These are phyloP conservation scores for Leptosphaerulina australis DNA, from an alignment of 2,329 filamentous ascomycete genomes.

Conservation along the genomic window DNA sequence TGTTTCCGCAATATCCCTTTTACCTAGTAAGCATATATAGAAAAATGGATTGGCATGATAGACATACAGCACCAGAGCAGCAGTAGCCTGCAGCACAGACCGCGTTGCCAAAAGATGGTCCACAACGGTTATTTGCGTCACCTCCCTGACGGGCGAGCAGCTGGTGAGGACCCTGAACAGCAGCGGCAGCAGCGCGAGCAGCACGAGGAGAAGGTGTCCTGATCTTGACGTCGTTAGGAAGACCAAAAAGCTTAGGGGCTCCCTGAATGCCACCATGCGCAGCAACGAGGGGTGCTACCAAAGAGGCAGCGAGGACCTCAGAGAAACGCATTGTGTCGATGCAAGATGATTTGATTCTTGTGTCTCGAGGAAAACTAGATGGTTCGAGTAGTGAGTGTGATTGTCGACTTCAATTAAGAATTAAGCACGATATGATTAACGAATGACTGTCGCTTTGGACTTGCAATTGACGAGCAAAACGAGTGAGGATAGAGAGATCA, in stretches of 20 bases:
- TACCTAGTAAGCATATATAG: constrained; percentile 2
- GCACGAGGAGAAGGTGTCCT: constrained; percentile 36
- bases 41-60: not conserved
- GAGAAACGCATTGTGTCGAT: constrained; percentile 42
- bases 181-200: constrained; percentile 23
- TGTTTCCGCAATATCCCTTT: constrained; percentile 60
- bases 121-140: constrained; percentile 40
- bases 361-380: constrained; percentile 6
- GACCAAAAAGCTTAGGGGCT: constrained; percentile 43
- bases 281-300: constrained; percentile 39
- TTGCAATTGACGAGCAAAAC: constrained; percentile 34
- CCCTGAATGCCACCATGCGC: constrained; percentile 40
- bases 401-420: constrained; percentile 25
- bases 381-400: constrained; percentile 25
- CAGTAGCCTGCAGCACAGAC: constrained; percentile 43
- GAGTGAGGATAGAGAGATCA: constrained; percentile 20
- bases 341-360: not conserved
- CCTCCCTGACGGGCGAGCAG: constrained; percentile 40
- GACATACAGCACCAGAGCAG: constrained; percentile 43
- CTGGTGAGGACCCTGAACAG: constrained; percentile 18
- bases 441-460: constrained; percentile 36
- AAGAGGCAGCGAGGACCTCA: constrained; percentile 34
- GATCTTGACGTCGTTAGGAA: constrained; percentile 40
- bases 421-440: constrained; percentile 25
- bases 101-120: constrained; percentile 28